These are phyloP conservation scores for Castanopsis chinensis DNA, from an alignment of 306 rosid genomes.

Conservation along the genomic window DNA sequence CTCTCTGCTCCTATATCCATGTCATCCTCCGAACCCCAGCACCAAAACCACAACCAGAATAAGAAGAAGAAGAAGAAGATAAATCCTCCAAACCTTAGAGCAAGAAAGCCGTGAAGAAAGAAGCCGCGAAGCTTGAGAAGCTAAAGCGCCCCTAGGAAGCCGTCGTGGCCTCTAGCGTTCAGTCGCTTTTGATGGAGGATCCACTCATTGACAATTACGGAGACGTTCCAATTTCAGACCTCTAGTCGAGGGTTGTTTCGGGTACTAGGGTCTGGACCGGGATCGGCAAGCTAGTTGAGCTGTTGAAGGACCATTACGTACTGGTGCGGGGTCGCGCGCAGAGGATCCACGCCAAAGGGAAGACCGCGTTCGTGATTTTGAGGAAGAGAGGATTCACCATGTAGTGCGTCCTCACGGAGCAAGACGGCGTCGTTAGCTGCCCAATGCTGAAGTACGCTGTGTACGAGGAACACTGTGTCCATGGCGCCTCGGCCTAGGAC, in stretches of 20 bases:
- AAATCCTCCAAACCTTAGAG: conserved; percentile 43
- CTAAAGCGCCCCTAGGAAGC: too few relatives aligned
- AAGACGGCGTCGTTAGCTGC: conserved; percentile 63
- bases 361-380: conserved; percentile 74
- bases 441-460: conserved; percentile 81
- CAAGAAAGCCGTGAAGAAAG: conserved; percentile 88
- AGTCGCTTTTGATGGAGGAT: conserved; percentile 41
- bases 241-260: conserved; percentile 50
- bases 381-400: conserved; percentile 73
- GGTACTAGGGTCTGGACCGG: conserved; percentile 49
- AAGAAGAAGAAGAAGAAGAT: conserved; percentile 13
- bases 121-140: conserved; percentile 83
- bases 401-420: conserved; percentile 75
- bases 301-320: conserved; percentile 39
- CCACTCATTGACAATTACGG: conserved; percentile 70
- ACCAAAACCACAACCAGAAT: not conserved
- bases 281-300: conserved; percentile 36
- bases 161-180: conserved; percentile 30
- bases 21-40: too few relatives aligned
- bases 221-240: conserved; percentile 56
- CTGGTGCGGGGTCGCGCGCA: conserved; percentile 70
- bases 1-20: too few relatives aligned
- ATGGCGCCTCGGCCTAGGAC: conserved; percentile 87
- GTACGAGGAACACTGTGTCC: conserved; percentile 90
- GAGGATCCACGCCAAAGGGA: conserved; percentile 76